phyloP scores from a whole-genome alignment of 2,329 filamentous ascomycete species.

The Colletotrichum higginsianum region DNA sequence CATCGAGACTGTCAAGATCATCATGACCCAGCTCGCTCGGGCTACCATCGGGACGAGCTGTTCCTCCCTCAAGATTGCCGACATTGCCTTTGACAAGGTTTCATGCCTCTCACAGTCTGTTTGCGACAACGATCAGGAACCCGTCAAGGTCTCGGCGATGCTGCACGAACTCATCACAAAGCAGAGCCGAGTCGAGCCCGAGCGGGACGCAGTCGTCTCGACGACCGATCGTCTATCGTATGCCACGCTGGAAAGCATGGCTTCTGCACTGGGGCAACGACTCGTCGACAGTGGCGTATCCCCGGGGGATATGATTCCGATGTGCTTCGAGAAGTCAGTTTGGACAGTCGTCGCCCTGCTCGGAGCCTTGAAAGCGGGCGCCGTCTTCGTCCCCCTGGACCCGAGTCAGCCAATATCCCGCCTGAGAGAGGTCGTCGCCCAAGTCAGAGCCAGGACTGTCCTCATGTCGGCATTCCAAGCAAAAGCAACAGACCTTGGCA shows the following conservation, averaged over 20 bases:
- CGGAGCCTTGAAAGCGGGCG: conserved; percentile 29
- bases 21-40: conserved; percentile 26
- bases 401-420: conserved; percentile 29
- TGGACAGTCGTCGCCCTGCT: conserved; percentile 34
- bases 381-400: conserved; percentile 31
- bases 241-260: background rate
- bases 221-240: conserved; percentile 5
- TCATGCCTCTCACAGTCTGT: background rate
- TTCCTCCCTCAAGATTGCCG: background rate
- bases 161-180: conserved; percentile 15
- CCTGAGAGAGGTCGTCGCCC: conserved; percentile 1
- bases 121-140: no score
- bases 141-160: background rate
- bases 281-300: background rate
- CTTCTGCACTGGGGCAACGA: conserved; percentile 2
- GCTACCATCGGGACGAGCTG: background rate
- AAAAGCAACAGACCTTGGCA: conserved; percentile 28
- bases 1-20: conserved; percentile 23
- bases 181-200: background rate
- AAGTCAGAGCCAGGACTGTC: conserved; percentile 6
- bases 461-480: conserved; percentile 16
- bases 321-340: conserved; percentile 38
- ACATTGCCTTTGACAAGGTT: background rate
- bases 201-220: conserved; percentile 14
- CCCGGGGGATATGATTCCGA: background rate